These are phyloP conservation scores for Fusarium sp. DNA, from an alignment of 2,329 filamentous ascomycete species.

Conservation along the genomic window DNA sequence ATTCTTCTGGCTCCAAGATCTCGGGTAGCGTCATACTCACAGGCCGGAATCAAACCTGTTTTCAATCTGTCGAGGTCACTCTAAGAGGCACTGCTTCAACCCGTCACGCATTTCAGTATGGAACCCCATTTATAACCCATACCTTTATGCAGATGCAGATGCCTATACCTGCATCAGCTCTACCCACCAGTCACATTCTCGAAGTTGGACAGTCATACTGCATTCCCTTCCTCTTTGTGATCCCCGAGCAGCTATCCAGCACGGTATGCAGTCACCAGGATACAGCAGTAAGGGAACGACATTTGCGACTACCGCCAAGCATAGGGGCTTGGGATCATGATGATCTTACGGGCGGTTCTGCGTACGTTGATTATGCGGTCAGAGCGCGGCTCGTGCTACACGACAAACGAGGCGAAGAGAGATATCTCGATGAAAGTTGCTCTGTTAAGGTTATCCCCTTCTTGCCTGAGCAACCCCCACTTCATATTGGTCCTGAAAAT, in stretches of 20 bases:
- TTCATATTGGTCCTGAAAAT: neutral
- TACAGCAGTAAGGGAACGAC: neutral
- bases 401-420: neutral
- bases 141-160: neutral
- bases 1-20: neutral
- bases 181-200: neutral
- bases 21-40: neutral
- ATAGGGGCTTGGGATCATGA: neutral
- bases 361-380: neutral
- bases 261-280: neutral
- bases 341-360: neutral
- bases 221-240: neutral
- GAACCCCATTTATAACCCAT: neutral
- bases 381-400: neutral
- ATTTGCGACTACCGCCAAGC: neutral
- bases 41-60: neutral
- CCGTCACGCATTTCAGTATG: constrained; percentile 9
- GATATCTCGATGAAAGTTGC: neutral
- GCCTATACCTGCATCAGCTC: neutral
- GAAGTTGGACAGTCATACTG: neutral
- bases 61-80: neutral
- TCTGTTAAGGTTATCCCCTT: neutral
- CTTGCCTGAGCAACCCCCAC: constrained; percentile 1
- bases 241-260: neutral
- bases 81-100: constrained; percentile 8